These are phyloP conservation scores for Fagopyrum esculentum DNA, from an alignment of 148 eudicot species.

Conservation along the genomic window DNA sequence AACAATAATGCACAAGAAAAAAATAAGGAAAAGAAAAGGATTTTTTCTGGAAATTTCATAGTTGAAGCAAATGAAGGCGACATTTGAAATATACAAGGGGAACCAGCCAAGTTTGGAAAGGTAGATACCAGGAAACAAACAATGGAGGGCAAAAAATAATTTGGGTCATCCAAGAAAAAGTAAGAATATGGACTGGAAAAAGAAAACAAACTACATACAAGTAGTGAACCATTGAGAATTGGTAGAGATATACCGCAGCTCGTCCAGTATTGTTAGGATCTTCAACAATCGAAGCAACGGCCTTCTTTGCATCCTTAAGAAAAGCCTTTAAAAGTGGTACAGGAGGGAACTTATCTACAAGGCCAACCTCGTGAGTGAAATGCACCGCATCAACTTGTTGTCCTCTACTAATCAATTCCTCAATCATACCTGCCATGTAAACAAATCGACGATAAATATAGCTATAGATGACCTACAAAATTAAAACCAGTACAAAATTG, in stretches of 20 bases:
- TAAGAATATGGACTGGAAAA: slow-evolving; percentile 32
- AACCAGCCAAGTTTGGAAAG: not conserved
- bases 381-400: slow-evolving; percentile 98
- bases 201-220: not conserved
- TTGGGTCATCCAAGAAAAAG: slow-evolving; percentile 3
- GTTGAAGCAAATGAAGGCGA: not conserved
- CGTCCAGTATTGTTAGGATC: slow-evolving; percentile 79
- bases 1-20: not conserved
- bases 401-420: slow-evolving; percentile 86
- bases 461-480: too few relatives aligned
- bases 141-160: not conserved
- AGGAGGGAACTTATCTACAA: slow-evolving; percentile 79
- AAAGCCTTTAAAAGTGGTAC: slow-evolving; percentile 80
- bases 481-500: not conserved
- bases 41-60: not conserved
- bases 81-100: slow-evolving; percentile 5
- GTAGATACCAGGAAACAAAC: not conserved
- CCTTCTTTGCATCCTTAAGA: slow-evolving; percentile 83
- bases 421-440: slow-evolving; percentile 27
- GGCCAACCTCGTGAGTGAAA: slow-evolving; percentile 88
- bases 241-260: slow-evolving; percentile 29
- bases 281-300: slow-evolving; percentile 59
- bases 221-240: not conserved
- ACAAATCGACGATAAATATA: not conserved
- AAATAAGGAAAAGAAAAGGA: not conserved